Evolutionary conservation across 2,329 filamentous ascomycete species (phyloP), one percentile per base, ranked within the genome.

Genomic region (Neopestalotiopsis rosae): DNA sequence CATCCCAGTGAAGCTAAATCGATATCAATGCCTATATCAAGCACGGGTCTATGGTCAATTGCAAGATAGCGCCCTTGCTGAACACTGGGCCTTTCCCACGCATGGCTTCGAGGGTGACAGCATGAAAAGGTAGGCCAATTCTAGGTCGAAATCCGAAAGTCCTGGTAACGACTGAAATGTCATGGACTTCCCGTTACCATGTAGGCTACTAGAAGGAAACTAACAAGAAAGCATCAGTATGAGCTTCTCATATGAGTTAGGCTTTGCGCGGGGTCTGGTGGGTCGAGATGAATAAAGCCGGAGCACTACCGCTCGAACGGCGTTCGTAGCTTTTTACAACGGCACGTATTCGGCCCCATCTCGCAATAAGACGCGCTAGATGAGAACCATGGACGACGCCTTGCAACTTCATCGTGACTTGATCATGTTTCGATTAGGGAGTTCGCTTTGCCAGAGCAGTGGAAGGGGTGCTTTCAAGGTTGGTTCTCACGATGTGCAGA

Each of bases 371-470:
- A 17, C 13, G 52, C 14, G 17, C 28, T 13, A 30, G 24, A 57
- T 66, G 49, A 57, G 20, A 42, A 17, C 30, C 42, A 28, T n/a
- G 32, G 14, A 66, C 30, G 49, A n/a, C 45, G 57, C 30, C 14
- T 28, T 34, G n/a, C 12, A 24, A 12, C 42, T 52, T 52, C 24
- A 1, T 32, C 20, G n/a, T 20, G 30, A 12, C 42, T 52, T 52
- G 20, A 1, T 32, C 20, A 32, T 20, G 30, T 34, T 49, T 17
- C 1, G 63, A 24, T 57, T 14, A 56, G 63, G 45, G 49, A 65
- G 20, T 66, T 66, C 63, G 45, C 45, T 66, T 66, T 17, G n/a
- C 49, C 45, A 34, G 28, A 45, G n/a, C 63, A 17, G 49, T 45
- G 38, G 12, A 30, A 59, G 24, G 57, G 32, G 6, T 28, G 4